A percentile compares a stretch with the other conserved stretches of the same genome.
phyloP scores from a whole-genome alignment of 768 basidiomycete species.

The Leccinum boreale region DNA sequence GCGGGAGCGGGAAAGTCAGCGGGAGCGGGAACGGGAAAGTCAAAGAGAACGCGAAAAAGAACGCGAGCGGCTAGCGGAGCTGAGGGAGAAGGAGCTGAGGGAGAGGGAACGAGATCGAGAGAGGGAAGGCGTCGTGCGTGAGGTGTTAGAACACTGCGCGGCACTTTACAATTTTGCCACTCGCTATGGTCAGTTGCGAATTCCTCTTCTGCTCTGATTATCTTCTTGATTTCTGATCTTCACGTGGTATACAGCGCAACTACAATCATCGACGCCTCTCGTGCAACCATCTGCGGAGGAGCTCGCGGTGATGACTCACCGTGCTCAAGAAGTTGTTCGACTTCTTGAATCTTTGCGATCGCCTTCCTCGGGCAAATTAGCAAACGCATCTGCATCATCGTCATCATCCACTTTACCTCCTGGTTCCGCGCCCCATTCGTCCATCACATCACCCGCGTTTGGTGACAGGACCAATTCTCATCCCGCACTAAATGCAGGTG shows the following conservation, averaged over 20 bases:
- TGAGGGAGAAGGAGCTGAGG: constrained; percentile 20
- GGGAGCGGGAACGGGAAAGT: constrained; percentile 22
- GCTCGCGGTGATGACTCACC: constrained; percentile 65
- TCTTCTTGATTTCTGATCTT: constrained; percentile 5
- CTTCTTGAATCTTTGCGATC: constrained; percentile 48
- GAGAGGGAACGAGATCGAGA: constrained; percentile 24
- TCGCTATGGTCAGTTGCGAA: constrained; percentile 53
- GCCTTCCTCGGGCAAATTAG: constrained; percentile 21
- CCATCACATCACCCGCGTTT: constrained; percentile 19
- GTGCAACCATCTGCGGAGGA: constrained; percentile 54
- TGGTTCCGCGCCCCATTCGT: constrained; percentile 12
- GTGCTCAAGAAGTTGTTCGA: constrained; percentile 63
- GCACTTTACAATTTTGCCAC: constrained; percentile 62
- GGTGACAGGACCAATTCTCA: constrained; percentile 20
- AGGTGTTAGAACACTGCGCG: constrained; percentile 48
- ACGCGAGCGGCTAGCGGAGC: constrained; percentile 21
- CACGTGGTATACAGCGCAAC: constrained; percentile 21
- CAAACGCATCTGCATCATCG: constrained; percentile 10
- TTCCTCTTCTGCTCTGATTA: not conserved
- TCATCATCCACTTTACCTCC: constrained; percentile 12
- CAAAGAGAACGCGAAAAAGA: constrained; percentile 23
- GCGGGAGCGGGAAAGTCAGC: constrained; percentile 16
- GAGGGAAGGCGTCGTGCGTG: constrained; percentile 21
- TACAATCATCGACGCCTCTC: constrained; percentile 44
- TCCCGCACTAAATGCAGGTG: constrained; percentile 29